Conservation (phyloP, 495 filamentous ascomycete species). For the Annulohypoxylon stygium region DNA sequence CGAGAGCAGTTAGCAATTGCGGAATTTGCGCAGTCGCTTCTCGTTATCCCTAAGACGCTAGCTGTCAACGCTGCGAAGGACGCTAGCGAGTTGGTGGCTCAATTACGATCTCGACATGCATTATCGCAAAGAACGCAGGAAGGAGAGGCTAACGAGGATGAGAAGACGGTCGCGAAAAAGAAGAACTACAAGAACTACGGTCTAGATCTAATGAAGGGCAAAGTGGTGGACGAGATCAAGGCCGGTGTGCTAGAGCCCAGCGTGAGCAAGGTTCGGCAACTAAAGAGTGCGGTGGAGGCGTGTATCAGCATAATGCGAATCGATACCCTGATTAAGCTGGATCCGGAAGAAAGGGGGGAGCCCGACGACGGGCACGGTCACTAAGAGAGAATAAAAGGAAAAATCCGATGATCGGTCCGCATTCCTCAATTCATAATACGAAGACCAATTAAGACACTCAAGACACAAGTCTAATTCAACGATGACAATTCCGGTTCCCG, state of each 20-base stretch:
- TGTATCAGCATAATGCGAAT: conserved; percentile 99
- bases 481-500: conserved; percentile 29
- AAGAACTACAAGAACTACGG: conserved; percentile 99
- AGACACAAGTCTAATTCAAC: conserved; percentile 43
- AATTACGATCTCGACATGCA: conserved; percentile 94
- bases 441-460: neutral
- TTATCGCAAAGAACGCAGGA: conserved; percentile 90
- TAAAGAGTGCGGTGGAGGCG: conserved; percentile 98
- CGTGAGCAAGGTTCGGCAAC: conserved; percentile 97
- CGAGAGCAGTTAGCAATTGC: conserved; percentile 98
- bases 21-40: conserved; percentile 94
- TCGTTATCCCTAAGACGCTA: conserved; percentile 95
- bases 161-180: conserved; percentile 88
- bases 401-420: conserved; percentile 17
- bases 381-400: conserved; percentile 52
- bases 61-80: conserved; percentile 98
- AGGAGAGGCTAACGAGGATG: conserved; percentile 83
- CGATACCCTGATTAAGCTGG: conserved; percentile 98
- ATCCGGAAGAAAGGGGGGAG: conserved; percentile 84
- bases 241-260: conserved; percentile 95
- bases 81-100: conserved; percentile 91
- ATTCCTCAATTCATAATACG: neutral
- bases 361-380: conserved; percentile 85
- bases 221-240: conserved; percentile 93
- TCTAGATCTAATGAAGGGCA: conserved; percentile 88